phyloP scores from a whole-genome alignment of 805 yeast species.

The Debaryomyces castellii region DNA sequence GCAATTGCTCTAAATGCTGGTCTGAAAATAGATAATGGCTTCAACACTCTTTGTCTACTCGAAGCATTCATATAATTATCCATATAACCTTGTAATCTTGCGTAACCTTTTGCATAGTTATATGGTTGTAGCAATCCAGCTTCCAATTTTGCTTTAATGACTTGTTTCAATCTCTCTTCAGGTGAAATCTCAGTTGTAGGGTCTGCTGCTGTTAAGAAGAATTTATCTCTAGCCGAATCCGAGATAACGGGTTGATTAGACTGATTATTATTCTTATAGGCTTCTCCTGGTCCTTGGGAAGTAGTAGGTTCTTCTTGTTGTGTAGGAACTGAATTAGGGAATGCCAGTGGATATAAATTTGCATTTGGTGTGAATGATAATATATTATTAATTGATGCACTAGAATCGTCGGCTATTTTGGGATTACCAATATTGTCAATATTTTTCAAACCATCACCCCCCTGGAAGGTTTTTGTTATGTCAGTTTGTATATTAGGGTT shows the following conservation, averaged over 20 bases:
- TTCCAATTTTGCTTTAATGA: slow-evolving; percentile 88
- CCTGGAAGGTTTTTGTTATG: neutral
- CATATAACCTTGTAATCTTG: slow-evolving; percentile 86
- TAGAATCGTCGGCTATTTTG: neutral
- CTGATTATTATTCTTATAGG: slow-evolving; percentile 3
- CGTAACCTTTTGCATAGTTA: slow-evolving; percentile 91
- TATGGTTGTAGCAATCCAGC: slow-evolving; percentile 93
- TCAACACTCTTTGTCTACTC: slow-evolving; percentile 79
- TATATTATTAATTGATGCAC: slow-evolving; percentile 13
- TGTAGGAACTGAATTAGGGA: slow-evolving; percentile 8
- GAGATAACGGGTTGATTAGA: slow-evolving; percentile 43
- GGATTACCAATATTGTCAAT: slow-evolving; percentile 1
- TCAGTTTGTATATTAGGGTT: neutral
- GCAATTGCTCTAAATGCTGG: slow-evolving; percentile 96
- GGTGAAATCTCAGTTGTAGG: slow-evolving; percentile 94
- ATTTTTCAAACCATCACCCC: slow-evolving; percentile 2
- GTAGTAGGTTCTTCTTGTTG: slow-evolving; percentile 6
- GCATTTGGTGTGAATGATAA: slow-evolving; percentile 31
- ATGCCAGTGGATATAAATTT: slow-evolving; percentile 17
- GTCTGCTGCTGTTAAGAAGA: slow-evolving; percentile 94
- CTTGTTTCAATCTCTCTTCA: slow-evolving; percentile 89
- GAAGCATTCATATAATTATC: slow-evolving; percentile 85
- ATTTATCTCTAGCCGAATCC: slow-evolving; percentile 87
- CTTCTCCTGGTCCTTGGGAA: neutral
- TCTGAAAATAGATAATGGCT: slow-evolving; percentile 80